Evolutionary conservation across 108 stramenopile genomes (phyloP).

Genomic region (Nitzschia sp.): DNA sequence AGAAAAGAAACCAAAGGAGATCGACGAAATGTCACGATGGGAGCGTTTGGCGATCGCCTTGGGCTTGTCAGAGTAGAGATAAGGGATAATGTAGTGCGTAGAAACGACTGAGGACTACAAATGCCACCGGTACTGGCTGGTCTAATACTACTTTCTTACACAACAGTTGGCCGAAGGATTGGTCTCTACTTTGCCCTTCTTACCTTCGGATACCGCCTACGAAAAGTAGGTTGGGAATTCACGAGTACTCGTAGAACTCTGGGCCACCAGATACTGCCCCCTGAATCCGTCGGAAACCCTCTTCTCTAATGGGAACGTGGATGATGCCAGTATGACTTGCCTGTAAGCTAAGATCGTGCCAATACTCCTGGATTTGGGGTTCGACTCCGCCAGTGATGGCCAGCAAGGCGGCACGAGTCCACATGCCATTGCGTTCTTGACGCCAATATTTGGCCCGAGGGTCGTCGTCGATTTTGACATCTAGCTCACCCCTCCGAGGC

Average conservation of each 20-base stretch:
- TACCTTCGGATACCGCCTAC: too few species aligned
- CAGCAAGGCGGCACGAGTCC: constrained; percentile 95
- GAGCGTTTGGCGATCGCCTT: constrained; percentile 3
- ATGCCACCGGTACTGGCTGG: too few species aligned
- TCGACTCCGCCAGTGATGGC: constrained; percentile 69
- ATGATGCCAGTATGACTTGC: constrained; percentile 22
- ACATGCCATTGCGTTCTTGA: constrained; percentile 99
- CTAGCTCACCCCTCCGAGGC: constrained; percentile 86
- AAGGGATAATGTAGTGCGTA: too few species aligned
- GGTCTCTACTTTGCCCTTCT: too few species aligned
- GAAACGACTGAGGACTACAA: too few species aligned
- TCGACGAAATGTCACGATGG: constrained; percentile 14
- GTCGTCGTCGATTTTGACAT: constrained; percentile 89
- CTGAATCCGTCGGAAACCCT: too few species aligned
- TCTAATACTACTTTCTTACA: too few species aligned
- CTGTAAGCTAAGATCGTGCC: constrained; percentile 15
- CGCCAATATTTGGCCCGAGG: constrained; percentile 97
- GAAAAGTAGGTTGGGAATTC: too few species aligned
- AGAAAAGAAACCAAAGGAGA: not conserved
- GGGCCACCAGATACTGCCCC: too few species aligned
- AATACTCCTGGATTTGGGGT: constrained; percentile 12
- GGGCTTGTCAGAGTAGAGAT: constrained; percentile 6
- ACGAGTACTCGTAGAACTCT: too few species aligned
- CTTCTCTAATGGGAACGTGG: not conserved
- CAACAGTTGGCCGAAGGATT: too few species aligned